These are phyloP conservation scores for Sophora flavescens DNA, from an alignment of 306 rosid genomes.

Conservation along the genomic window DNA sequence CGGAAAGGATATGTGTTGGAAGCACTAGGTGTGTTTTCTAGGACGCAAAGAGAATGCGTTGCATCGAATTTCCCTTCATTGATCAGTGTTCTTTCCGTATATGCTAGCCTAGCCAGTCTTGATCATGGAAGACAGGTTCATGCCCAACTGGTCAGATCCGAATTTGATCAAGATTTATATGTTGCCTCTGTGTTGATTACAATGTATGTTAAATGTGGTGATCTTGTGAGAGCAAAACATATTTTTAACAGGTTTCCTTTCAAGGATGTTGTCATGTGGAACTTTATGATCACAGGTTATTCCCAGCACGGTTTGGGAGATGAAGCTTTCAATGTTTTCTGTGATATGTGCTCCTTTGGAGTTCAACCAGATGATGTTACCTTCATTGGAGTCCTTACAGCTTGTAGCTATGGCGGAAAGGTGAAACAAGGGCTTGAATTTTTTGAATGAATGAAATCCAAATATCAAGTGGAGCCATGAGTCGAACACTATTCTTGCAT, in stretches of 20 bases:
- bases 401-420: slow-evolving; percentile 67
- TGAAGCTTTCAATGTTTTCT: slow-evolving; percentile 60
- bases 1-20: slow-evolving; percentile 61
- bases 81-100: slow-evolving; percentile 61
- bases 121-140: slow-evolving; percentile 65
- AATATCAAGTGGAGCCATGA: slow-evolving; percentile 60
- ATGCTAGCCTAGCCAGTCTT: slow-evolving; percentile 64
- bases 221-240: slow-evolving; percentile 59
- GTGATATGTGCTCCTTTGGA: slow-evolving; percentile 60
- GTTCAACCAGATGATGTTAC: slow-evolving; percentile 62
- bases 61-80: slow-evolving; percentile 56
- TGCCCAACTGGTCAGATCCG: slow-evolving; percentile 58
- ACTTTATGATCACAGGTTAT: slow-evolving; percentile 72
- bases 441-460: slow-evolving; percentile 60
- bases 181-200: slow-evolving; percentile 66
- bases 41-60: slow-evolving; percentile 64
- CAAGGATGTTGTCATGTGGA: slow-evolving; percentile 74
- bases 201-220: slow-evolving; percentile 70
- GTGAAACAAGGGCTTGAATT: slow-evolving; percentile 58
- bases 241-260: slow-evolving; percentile 55
- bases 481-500: slow-evolving; percentile 69
- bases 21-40: slow-evolving; percentile 56
- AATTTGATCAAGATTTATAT: slow-evolving; percentile 57
- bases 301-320: slow-evolving; percentile 73
- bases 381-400: slow-evolving; percentile 74